These are phyloP conservation scores for Arthroderma sp. DNA, from an alignment of 2,329 filamentous ascomycete species.

Conservation along the genomic window DNA sequence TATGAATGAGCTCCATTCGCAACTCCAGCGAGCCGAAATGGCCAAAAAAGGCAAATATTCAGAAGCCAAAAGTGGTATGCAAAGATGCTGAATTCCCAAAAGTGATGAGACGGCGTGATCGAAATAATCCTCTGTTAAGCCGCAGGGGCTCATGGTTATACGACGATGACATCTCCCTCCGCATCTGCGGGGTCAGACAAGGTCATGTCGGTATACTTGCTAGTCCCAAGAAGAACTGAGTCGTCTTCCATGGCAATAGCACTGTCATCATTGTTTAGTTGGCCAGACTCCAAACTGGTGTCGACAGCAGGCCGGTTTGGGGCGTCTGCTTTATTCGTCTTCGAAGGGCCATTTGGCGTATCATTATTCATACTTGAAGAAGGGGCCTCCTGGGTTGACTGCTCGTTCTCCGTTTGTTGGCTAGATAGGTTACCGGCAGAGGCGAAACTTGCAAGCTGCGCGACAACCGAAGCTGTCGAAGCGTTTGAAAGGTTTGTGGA, in stretches of 20 bases:
- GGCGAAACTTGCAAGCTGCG: not conserved
- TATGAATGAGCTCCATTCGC: not conserved
- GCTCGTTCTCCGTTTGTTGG: not conserved
- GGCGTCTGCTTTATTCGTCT: not conserved
- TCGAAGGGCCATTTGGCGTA: constrained; percentile 11
- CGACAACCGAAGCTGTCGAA: not conserved
- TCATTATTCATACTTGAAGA: constrained; percentile 13
- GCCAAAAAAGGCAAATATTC: not conserved
- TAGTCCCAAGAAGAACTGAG: constrained; percentile 31
- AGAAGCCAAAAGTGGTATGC: not conserved
- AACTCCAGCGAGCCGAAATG: not conserved
- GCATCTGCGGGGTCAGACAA: constrained; percentile 36
- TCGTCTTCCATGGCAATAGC: constrained; percentile 54
- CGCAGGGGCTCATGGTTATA: constrained; percentile 20
- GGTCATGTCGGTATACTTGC: constrained; percentile 37
- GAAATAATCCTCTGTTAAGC: not conserved
- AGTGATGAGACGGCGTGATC: constrained; percentile 5
- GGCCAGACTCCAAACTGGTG: constrained; percentile 33
- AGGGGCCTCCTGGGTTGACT: constrained; percentile 14
- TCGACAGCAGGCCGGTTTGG: not conserved
- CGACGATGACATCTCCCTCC: constrained; percentile 36
- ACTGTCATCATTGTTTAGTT: constrained; percentile 54
- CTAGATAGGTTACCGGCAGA: not conserved
- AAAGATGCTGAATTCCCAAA: not conserved
- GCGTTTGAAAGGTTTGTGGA: not conserved